Conservation (phyloP, 129 eudicot species). For the Escallonia herrerae region DNA sequence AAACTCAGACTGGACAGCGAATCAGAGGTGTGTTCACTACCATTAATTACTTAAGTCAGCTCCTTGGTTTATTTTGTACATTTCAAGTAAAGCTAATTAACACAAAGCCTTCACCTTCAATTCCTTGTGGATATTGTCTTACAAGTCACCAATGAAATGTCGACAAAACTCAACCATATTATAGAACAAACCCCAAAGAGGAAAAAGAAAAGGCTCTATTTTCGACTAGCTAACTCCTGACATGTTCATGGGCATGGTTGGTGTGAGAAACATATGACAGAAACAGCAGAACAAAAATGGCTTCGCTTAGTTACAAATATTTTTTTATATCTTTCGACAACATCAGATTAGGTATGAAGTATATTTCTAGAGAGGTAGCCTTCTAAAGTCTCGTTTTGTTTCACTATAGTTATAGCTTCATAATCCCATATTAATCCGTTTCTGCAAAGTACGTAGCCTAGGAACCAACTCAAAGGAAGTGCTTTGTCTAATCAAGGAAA, state of each 20-base stretch:
- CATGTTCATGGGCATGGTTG: conserved; percentile 23
- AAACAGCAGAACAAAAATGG: conserved; percentile 40
- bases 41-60: background rate
- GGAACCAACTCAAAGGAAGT: background rate
- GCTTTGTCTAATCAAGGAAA: background rate
- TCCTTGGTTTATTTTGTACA: background rate
- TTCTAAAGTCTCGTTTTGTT: conserved; percentile 8
- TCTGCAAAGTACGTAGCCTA: background rate
- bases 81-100: background rate
- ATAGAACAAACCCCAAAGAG: too few relatives aligned
- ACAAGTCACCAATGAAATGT: too few relatives aligned
- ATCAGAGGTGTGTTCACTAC: conserved; percentile 57
- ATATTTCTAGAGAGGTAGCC: conserved; percentile 26
- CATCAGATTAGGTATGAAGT: conserved; percentile 55
- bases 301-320: background rate
- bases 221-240: background rate
- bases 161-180: too few relatives aligned
- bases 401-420: conserved; percentile 14
- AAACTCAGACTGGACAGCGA: conserved; percentile 77
- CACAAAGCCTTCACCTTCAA: background rate
- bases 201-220: conserved; percentile 1
- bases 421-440: background rate
- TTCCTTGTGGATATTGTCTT: background rate
- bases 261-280: conserved; percentile 33
- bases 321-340: conserved; percentile 1